Evolutionary conservation across 1,284 basidiomycete species (phyloP), one percentile per base, ranked within the genome.

Genomic region (Coriolopsis trogii): DNA sequence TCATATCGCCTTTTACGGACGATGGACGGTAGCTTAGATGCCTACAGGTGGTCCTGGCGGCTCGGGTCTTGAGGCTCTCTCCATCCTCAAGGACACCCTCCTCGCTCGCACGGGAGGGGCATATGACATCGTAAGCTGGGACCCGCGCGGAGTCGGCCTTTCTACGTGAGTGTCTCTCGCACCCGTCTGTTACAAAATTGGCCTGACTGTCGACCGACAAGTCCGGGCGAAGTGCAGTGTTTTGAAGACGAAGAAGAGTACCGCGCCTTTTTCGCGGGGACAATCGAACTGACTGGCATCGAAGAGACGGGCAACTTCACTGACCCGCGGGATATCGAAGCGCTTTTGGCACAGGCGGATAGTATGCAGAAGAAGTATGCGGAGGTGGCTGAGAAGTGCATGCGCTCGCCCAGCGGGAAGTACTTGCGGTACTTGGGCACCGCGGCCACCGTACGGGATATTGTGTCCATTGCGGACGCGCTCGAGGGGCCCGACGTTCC

Each of bases 401-500:
- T 48, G 15, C n/a, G n/a, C n/a, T n/a, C n/a, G n/a, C n/a, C n/a
- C n/a, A n/a, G n/a, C n/a, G n/a, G n/a, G n/a, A n/a, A 43, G 18
- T 47, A 13, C 18, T 33, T 55, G 15, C 39, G 40, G 20, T 58
- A 58, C 18, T 30, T 58, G 15, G 56, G 56, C 4, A 58, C 53
- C 4, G 49, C 56, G 5, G 56, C 56, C 1, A 49, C 48, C 20
- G 49, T 40, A 3, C 49, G 56, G 36, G 56, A 58, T 31, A 29
- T 59, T 39, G 51, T 57, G 18, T 51, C 58, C 2, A 16, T 59
- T 8, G 51, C 51, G 15, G 54, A 56, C 26, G 50, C 43, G 4
- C 26, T 59, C 8, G 55, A 57, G n/a, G 58, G 52, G 0, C 50
- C 53, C 4, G 52, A 49, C 2, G 44, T 34, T 3, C 49, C 51